Conservation (phyloP, 345 rosid species). For the Acer saccharum region DNA sequence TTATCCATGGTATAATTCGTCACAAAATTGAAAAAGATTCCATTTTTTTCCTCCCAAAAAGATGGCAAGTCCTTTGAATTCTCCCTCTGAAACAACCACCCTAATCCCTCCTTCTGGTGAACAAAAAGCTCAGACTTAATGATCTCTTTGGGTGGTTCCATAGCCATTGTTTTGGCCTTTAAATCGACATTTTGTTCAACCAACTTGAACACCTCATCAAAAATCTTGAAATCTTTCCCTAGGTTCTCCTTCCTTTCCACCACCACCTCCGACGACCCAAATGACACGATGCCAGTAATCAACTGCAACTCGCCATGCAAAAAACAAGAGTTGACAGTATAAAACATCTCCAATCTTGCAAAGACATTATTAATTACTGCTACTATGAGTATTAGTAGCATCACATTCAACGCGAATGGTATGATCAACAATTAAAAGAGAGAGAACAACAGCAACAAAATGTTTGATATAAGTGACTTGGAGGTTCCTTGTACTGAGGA, state of each 20-base stretch:
- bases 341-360: slow-evolving; percentile 39
- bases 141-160: slow-evolving; percentile 69
- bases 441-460: slow-evolving; percentile 59
- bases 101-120: slow-evolving; percentile 83
- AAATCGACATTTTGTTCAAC: not conserved
- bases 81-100: slow-evolving; percentile 79
- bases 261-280: slow-evolving; percentile 62
- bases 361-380: slow-evolving; percentile 64
- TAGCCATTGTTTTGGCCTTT: slow-evolving; percentile 48
- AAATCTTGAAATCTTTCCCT: slow-evolving; percentile 33
- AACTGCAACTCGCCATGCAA: slow-evolving; percentile 52
- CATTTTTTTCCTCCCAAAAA: slow-evolving; percentile 84
- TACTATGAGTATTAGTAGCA: slow-evolving; percentile 56
- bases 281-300: slow-evolving; percentile 42
- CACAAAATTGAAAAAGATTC: slow-evolving; percentile 58
- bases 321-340: slow-evolving; percentile 38
- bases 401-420: slow-evolving; percentile 63
- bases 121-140: slow-evolving; percentile 59
- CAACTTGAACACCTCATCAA: slow-evolving; percentile 68
- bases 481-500: slow-evolving; percentile 57
- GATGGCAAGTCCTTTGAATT: slow-evolving; percentile 70
- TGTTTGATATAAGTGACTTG: slow-evolving; percentile 85
- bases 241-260: slow-evolving; percentile 57
- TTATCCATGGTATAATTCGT: slow-evolving; percentile 60
- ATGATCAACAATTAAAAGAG: slow-evolving; percentile 60